These are phyloP conservation scores for Rutstroemia sydowiana DNA, from an alignment of 2,329 filamentous ascomycete species.

Conservation along the genomic window DNA sequence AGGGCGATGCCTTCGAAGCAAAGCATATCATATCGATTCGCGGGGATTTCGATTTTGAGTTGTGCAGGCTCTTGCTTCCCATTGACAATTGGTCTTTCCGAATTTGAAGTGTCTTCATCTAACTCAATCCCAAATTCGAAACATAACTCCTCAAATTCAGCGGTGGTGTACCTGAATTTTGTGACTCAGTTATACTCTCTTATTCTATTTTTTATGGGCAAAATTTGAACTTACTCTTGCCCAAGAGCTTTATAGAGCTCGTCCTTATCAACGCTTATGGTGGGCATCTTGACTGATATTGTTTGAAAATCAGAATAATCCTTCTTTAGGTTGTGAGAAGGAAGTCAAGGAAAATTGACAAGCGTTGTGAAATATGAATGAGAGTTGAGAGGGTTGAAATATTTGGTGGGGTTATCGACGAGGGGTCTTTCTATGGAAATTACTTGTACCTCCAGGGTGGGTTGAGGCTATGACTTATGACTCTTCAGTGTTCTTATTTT, in stretches of 20 bases:
- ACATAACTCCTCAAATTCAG: constrained; percentile 94
- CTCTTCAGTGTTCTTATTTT: too few relatives aligned
- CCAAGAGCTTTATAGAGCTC: constrained; percentile 90
- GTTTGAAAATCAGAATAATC: not conserved
- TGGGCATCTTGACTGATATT: constrained; percentile 64
- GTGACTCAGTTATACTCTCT: constrained; percentile 16
- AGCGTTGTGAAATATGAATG: too few relatives aligned
- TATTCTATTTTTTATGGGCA: constrained; percentile 1
- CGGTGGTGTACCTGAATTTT: constrained; percentile 66
- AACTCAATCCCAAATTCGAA: constrained; percentile 97
- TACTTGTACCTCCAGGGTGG: too few relatives aligned
- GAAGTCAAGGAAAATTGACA: too few relatives aligned
- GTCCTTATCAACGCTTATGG: constrained; percentile 93
- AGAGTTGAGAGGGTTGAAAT: constrained; percentile 7
- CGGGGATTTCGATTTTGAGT: constrained; percentile 96
- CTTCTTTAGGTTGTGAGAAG: too few relatives aligned
- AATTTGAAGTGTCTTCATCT: constrained; percentile 64
- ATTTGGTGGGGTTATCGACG: constrained; percentile 8
- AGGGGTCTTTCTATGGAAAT: constrained; percentile 5
- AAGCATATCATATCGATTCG: constrained; percentile 90
- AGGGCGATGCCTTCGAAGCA: constrained; percentile 95
- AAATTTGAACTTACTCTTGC: constrained; percentile 57
- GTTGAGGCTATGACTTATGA: not conserved
- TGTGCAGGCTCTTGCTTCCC: constrained; percentile 81
- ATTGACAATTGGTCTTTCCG: constrained; percentile 63